Conservation (phyloP, 768 basidiomycete species). For the Rubroboletus satanas region DNA sequence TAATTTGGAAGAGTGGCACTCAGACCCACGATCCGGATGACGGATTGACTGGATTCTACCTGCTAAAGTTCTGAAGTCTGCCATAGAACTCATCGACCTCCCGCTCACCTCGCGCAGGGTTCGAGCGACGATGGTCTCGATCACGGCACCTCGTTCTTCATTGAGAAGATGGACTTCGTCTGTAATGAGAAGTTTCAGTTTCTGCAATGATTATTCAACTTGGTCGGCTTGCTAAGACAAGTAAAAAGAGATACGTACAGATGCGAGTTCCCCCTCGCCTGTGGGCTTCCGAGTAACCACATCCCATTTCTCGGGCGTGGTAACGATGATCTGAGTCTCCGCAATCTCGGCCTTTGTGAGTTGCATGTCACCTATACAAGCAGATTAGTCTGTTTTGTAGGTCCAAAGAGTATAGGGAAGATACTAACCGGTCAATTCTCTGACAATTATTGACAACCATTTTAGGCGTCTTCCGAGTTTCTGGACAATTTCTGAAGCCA, state of each 20-base stretch:
- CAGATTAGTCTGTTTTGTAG: not conserved
- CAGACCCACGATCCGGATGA: constrained; percentile 93
- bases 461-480: constrained; percentile 87
- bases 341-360: constrained; percentile 90
- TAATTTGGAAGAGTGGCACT: constrained; percentile 98
- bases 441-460: constrained; percentile 84
- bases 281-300: constrained; percentile 97
- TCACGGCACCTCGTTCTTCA: constrained; percentile 96
- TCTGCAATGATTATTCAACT: constrained; percentile 42
- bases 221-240: not conserved
- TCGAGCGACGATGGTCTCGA: constrained; percentile 96
- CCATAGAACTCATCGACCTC: not conserved
- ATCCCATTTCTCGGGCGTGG: constrained; percentile 99
- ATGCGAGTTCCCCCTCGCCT: constrained; percentile 94
- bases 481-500: constrained; percentile 91
- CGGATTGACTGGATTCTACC: constrained; percentile 95
- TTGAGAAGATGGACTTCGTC: constrained; percentile 97
- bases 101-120: constrained; percentile 78
- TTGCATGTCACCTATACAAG: constrained; percentile 81
- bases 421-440: constrained; percentile 79
- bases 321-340: constrained; percentile 95
- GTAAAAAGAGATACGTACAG: constrained; percentile 46
- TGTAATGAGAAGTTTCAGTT: constrained; percentile 90
- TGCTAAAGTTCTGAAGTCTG: constrained; percentile 26
- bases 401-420: not conserved